Percentiles rank a stretch among this genome's conserved stretches.
Conservation (phyloP, 2,329 filamentous ascomycete genomes). For the Nothopassalora personata region DNA sequence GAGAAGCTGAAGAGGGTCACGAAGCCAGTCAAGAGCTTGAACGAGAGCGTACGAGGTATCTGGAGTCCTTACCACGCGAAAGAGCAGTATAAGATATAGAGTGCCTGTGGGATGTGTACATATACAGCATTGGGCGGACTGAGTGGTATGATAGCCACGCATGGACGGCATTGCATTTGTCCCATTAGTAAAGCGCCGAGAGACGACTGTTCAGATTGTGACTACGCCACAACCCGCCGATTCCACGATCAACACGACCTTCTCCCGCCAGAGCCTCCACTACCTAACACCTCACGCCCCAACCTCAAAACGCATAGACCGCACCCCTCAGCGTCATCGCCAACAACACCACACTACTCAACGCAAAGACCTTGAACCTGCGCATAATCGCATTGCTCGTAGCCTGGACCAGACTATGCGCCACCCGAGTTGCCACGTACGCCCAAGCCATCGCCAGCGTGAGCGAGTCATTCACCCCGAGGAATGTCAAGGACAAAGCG, state of each 20-base stretch:
- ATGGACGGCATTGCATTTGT: background rate
- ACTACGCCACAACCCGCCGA: background rate
- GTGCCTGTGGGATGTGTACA: background rate
- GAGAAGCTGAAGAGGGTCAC: conserved; percentile 61
- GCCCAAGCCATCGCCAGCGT: conserved; percentile 38
- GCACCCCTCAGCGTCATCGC: conserved; percentile 6
- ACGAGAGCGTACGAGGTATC: conserved; percentile 60
- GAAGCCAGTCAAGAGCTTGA: conserved; percentile 56
- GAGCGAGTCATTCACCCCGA: conserved; percentile 24
- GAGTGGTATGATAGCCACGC: conserved; percentile 3
- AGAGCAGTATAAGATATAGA: conserved; percentile 44
- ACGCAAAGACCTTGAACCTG: conserved; percentile 5
- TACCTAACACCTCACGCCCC: background rate
- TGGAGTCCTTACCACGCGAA: conserved; percentile 60
- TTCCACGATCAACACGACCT: background rate
- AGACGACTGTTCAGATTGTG: background rate
- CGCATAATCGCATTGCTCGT: conserved; percentile 35
- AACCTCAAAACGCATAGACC: background rate
- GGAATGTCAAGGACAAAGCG: conserved; percentile 33
- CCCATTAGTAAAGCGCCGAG: background rate
- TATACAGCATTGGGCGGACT: conserved; percentile 10
- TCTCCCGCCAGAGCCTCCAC: background rate
- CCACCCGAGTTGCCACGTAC: conserved; percentile 38
- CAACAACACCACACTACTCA: conserved; percentile 3
- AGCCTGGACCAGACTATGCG: conserved; percentile 39